Conservation (phyloP, 1,139 yeast species). For the Taiozyma sp. region DNA sequence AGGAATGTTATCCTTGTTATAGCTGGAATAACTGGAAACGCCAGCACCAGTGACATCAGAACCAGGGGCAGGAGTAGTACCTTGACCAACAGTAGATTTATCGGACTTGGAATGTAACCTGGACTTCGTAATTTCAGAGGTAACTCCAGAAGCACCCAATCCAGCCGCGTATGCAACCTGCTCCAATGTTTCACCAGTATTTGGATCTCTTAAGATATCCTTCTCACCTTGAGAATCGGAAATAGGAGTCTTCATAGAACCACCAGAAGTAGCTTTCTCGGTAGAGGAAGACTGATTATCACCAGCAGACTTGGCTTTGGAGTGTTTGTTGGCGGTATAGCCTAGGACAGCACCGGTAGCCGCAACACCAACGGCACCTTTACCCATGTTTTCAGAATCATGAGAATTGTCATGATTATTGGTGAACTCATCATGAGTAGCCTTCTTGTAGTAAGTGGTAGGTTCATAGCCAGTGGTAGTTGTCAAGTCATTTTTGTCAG, state of each 20-base stretch:
- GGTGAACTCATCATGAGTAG: conserved; percentile 7
- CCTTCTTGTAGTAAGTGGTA: conserved; percentile 14
- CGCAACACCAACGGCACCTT: neutral
- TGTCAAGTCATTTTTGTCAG: conserved; percentile 10
- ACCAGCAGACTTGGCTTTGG: neutral
- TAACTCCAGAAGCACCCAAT: conserved; percentile 14
- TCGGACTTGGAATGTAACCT: neutral
- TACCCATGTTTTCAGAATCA: neutral
- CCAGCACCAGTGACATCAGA: neutral
- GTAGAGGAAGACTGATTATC: neutral
- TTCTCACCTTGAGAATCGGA: neutral
- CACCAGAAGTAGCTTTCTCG: neutral
- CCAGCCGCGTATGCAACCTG: conserved; percentile 10
- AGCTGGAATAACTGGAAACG: neutral
- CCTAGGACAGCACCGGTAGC: conserved; percentile 8
- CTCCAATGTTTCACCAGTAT: neutral
- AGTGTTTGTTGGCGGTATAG: conserved; percentile 10
- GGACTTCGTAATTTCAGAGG: conserved; percentile 4
- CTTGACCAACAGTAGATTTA: neutral
- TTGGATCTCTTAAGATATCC: neutral
- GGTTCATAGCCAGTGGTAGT: conserved; percentile 19
- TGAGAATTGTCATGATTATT: neutral
- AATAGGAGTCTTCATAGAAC: neutral
- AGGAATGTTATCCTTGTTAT: neutral
- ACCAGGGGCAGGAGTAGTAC: neutral